phyloP scores from a whole-genome alignment of 805 yeast genomes.

The Wickerhamia fluorescens region DNA sequence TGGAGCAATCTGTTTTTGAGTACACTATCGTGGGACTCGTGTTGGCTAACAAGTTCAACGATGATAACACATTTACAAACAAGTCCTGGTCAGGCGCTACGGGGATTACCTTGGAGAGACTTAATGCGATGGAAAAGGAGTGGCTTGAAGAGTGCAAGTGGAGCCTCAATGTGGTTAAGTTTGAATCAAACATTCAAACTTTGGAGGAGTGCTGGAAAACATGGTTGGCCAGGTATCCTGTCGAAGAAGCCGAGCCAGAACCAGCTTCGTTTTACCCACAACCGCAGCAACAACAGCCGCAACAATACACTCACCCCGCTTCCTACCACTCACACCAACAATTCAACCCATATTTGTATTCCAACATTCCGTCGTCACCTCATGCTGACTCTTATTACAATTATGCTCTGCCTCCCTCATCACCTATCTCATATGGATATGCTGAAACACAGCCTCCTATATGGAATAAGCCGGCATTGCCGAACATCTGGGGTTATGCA shows the following conservation, averaged over 20 bases:
- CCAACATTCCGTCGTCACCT: conserved; percentile 2
- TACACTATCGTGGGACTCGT: conserved; percentile 63
- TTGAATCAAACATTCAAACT: conserved; percentile 30
- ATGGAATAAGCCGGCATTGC: too few relatives aligned
- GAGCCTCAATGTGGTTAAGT: conserved; percentile 42
- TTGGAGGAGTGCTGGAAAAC: conserved; percentile 41
- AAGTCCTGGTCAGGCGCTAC: conserved; percentile 97
- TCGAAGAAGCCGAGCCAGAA: too few relatives aligned
- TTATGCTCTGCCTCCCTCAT: too few relatives aligned
- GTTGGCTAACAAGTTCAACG: conserved; percentile 89
- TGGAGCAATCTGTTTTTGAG: conserved; percentile 39
- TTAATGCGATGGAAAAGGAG: conserved; percentile 61
- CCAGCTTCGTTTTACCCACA: too few relatives aligned
- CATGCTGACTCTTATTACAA: too few relatives aligned
- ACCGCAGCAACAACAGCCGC: too few relatives aligned
- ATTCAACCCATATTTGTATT: conserved; percentile 3
- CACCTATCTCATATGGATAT: too few relatives aligned
- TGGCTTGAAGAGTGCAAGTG: conserved; percentile 63
- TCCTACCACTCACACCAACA: conserved; percentile 4
- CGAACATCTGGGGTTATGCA: conserved; percentile 23
- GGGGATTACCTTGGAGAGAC: conserved; percentile 53
- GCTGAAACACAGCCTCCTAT: too few relatives aligned
- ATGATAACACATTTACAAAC: conserved; percentile 93
- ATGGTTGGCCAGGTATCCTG: conserved; percentile 31
- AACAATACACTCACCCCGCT: conserved; percentile 5